phyloP scores from a whole-genome alignment of 2,329 filamentous ascomycete genomes.

The Scortechinia acanthostroma region DNA sequence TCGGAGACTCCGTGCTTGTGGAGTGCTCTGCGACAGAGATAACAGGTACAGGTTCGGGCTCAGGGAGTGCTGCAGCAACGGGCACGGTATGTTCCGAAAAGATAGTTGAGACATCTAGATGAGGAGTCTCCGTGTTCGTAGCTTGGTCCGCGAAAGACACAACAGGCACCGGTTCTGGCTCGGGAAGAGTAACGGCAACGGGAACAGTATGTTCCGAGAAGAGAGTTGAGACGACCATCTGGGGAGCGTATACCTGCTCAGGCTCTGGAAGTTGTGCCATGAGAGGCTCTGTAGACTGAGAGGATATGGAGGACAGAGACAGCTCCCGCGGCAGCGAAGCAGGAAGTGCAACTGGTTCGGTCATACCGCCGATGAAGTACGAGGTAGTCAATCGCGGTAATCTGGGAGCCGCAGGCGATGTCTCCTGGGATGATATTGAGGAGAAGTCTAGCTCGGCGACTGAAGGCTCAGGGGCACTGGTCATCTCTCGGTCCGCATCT shows the following conservation, averaged over 20 bases:
- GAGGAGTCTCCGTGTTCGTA: constrained; percentile 16
- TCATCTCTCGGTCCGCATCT: too few species aligned
- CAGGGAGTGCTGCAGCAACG: constrained; percentile 13
- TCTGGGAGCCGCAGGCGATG: not conserved
- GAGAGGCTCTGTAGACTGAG: constrained; percentile 32
- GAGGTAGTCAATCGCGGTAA: not conserved
- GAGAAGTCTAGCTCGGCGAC: not conserved
- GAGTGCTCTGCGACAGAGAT: not conserved
- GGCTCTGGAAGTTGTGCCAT: constrained; percentile 20
- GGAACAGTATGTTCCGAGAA: constrained; percentile 21
- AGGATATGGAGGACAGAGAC: constrained; percentile 31
- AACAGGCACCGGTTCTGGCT: constrained; percentile 11
- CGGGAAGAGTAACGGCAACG: constrained; percentile 13
- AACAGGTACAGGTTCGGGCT: constrained; percentile 9
- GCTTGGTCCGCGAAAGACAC: not conserved
- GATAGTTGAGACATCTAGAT: constrained; percentile 33
- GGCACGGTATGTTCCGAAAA: constrained; percentile 29
- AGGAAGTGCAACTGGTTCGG: not conserved
- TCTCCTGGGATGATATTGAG: not conserved
- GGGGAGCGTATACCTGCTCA: constrained; percentile 11
- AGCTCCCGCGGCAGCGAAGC: constrained; percentile 1
- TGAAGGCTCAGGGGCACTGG: not conserved
- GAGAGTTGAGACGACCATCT: constrained; percentile 20
- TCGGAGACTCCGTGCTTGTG: constrained; percentile 6
- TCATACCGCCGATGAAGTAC: not conserved